Percentiles rank a stretch among this genome's conserved stretches.
Conservation (phyloP, 345 rosid genomes). For the Alliaria petiolata region DNA sequence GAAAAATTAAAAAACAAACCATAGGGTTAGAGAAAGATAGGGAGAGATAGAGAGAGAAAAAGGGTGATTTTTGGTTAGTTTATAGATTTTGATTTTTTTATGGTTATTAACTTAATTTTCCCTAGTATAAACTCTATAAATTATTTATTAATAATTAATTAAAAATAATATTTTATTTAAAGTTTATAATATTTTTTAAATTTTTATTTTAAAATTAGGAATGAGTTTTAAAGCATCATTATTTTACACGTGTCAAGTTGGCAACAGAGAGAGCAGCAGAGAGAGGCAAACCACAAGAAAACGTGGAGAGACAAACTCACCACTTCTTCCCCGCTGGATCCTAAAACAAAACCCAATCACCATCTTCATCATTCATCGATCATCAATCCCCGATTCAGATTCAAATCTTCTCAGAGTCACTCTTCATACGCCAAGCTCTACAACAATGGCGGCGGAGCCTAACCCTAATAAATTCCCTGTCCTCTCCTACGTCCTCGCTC, state of each 20-base stretch:
- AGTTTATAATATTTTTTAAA: too few relatives aligned
- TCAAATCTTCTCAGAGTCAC: constrained; percentile 1
- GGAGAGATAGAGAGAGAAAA: too few relatives aligned
- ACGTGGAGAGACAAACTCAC: constrained; percentile 8
- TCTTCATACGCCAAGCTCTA: neutral
- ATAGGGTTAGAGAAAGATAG: too few relatives aligned
- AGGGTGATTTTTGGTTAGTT: too few relatives aligned
- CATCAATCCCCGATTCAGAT: constrained; percentile 16
- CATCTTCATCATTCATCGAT: neutral
- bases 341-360: neutral
- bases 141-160: too few relatives aligned
- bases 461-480: constrained; percentile 73
- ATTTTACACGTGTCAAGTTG: neutral
- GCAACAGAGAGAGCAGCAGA: neutral
- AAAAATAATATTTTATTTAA: too few relatives aligned
- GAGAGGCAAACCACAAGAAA: neutral
- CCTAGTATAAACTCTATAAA: too few relatives aligned
- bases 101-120: too few relatives aligned
- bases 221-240: too few relatives aligned
- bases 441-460: constrained; percentile 48
- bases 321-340: neutral
- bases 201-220: too few relatives aligned
- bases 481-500: constrained; percentile 84
- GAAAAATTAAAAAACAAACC: too few relatives aligned
- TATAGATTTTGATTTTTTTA: too few relatives aligned